Evolutionary conservation across 164 flowering plant genomes (phyloP).

Genomic region (Tetrastigma voinierianum): DNA sequence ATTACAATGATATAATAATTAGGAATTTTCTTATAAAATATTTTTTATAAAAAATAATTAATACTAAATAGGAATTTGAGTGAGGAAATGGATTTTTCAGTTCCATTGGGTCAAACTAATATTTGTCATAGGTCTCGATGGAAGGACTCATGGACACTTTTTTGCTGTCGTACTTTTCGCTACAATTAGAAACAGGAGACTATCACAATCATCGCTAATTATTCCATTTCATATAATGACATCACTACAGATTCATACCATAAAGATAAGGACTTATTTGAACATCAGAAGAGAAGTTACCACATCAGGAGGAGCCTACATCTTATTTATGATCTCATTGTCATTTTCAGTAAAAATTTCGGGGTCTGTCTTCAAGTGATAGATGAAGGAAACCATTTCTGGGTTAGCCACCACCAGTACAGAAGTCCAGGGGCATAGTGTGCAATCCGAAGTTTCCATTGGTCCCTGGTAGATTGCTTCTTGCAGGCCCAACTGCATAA

Average conservation of each 20-base stretch:
- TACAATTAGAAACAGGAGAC: not conserved
- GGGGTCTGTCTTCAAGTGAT: too few species aligned
- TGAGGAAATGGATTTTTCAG: slow-evolving; percentile 29
- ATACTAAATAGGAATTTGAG: too few species aligned
- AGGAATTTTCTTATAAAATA: too few species aligned
- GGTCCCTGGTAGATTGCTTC: not conserved
- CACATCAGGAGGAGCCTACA: slow-evolving; percentile 1
- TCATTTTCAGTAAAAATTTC: too few species aligned
- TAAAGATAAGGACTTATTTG: slow-evolving; percentile 5
- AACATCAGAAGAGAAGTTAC: slow-evolving; percentile 1
- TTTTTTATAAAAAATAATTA: too few species aligned
- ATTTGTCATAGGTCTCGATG: slow-evolving; percentile 22
- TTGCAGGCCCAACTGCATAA: not conserved
- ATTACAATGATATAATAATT: too few species aligned
- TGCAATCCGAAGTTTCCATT: not conserved
- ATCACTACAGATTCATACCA: not conserved
- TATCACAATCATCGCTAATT: not conserved
- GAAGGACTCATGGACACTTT: slow-evolving; percentile 11
- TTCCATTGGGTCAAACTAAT: slow-evolving; percentile 43
- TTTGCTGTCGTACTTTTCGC: slow-evolving; percentile 8
- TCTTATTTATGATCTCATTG: too few species aligned
- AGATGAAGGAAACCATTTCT: too few species aligned
- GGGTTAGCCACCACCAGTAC: too few species aligned
- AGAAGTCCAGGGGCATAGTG: too few species aligned
- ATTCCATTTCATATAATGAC: slow-evolving; percentile 8